Percentiles rank a stretch among this genome's conserved stretches.
These are phyloP conservation scores for Annona squamosa DNA, from an alignment of 164 flowering plant species.

Conservation along the genomic window DNA sequence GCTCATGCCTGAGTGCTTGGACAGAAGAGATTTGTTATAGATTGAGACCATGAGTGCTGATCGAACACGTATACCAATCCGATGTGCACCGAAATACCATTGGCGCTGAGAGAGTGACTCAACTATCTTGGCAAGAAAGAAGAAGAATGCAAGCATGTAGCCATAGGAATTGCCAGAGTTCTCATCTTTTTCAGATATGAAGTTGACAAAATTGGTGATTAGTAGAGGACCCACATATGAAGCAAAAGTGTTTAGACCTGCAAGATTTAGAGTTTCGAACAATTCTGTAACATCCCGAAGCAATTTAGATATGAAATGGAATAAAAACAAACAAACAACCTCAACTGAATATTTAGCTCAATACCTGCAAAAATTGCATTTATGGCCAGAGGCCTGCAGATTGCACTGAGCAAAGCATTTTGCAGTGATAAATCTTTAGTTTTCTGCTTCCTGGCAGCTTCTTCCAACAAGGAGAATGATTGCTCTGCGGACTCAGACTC, in stretches of 20 bases:
- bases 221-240: conserved; percentile 73
- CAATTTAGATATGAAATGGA: conserved; percentile 1
- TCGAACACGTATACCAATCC: conserved; percentile 54
- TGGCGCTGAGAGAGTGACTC: conserved; percentile 76
- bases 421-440: conserved; percentile 30
- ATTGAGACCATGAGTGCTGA: conserved; percentile 55
- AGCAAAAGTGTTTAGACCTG: conserved; percentile 69
- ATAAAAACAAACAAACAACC: neutral
- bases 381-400: conserved; percentile 46
- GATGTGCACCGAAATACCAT: conserved; percentile 81
- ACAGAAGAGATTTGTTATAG: conserved; percentile 45
- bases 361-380: conserved; percentile 80
- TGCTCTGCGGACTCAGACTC: conserved; percentile 48
- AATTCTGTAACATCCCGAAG: neutral
- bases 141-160: conserved; percentile 45
- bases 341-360: neutral
- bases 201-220: conserved; percentile 61
- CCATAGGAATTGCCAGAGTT: conserved; percentile 44
- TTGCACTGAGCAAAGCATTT: conserved; percentile 34
- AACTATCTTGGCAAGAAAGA: conserved; percentile 62
- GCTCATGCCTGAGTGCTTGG: conserved; percentile 37
- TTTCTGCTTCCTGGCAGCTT: conserved; percentile 40
- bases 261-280: conserved; percentile 1
- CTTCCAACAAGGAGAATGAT: conserved; percentile 42
- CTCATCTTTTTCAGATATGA: conserved; percentile 34